A percentile compares a stretch with the other conserved stretches of the same genome.
Conservation (phyloP, 176 grass and related monocot species). For the Phoenix roebelenii region DNA sequence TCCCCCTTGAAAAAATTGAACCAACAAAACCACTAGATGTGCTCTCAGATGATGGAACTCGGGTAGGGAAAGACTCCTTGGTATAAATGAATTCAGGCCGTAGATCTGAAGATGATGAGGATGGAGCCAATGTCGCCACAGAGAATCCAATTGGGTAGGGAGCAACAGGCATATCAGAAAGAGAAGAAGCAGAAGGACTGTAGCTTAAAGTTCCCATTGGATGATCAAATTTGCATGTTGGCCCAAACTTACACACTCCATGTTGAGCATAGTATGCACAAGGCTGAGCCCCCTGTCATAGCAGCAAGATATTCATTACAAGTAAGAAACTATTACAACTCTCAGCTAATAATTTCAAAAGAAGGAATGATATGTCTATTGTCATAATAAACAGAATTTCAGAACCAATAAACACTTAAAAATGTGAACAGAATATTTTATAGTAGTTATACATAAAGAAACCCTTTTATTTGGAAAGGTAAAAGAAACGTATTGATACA, state of each 20-base stretch:
- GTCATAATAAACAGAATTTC: no score
- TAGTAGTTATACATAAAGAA: no score
- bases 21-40: slow-evolving; percentile 26
- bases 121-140: slow-evolving; percentile 41
- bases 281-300: slow-evolving; percentile 50
- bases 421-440: no score
- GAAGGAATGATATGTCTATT: no score
- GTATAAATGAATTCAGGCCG: slow-evolving; percentile 44
- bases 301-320: no score
- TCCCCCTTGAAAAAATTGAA: slow-evolving; percentile 29
- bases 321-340: no score
- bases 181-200: slow-evolving; percentile 51
- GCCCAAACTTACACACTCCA: slow-evolving; percentile 76
- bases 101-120: slow-evolving; percentile 51
- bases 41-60: slow-evolving; percentile 23
- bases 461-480: no score
- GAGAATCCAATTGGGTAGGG: slow-evolving; percentile 43
- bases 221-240: slow-evolving; percentile 77
- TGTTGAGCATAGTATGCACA: slow-evolving; percentile 66
- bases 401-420: no score
- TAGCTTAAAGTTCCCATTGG: slow-evolving; percentile 55
- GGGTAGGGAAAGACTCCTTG: slow-evolving; percentile 38
- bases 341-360: no score
- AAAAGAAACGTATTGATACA: no score
- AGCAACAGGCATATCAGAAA: slow-evolving; percentile 53